These are phyloP conservation scores for Asterionellopsis glacialis DNA, from an alignment of 108 stramenopile genomes.

Conservation along the genomic window DNA sequence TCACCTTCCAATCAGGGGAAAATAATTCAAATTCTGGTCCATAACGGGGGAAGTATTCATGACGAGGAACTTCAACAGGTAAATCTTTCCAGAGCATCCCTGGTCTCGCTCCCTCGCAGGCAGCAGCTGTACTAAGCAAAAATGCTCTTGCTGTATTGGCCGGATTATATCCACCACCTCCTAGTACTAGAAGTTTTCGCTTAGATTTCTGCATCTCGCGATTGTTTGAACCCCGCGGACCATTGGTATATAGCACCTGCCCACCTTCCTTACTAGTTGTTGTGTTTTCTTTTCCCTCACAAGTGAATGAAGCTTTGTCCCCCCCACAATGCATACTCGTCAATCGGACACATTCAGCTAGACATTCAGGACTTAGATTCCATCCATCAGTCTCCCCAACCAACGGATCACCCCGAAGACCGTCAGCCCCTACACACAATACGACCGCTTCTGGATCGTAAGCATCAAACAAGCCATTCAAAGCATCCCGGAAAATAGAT, in stretches of 20 bases:
- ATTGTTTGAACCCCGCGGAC: not conserved
- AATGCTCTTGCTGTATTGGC: conserved; percentile 35
- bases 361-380: conserved; percentile 32
- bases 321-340: conserved; percentile 21
- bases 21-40: conserved; percentile 32
- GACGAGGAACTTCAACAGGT: conserved; percentile 33
- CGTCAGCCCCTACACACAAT: conserved; percentile 47
- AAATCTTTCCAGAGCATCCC: conserved; percentile 36
- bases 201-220: conserved; percentile 14
- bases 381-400: conserved; percentile 33
- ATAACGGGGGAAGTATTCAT: conserved; percentile 40
- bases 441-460: conserved; percentile 39
- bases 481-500: conserved; percentile 17
- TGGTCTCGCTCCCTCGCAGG: conserved; percentile 40
- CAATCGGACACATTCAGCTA: conserved; percentile 41
- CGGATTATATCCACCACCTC: conserved; percentile 48
- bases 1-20: not conserved
- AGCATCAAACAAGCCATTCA: conserved; percentile 18
- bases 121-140: conserved; percentile 45
- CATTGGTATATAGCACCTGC: no score
- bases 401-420: conserved; percentile 37
- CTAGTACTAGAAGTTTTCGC: conserved; percentile 39
- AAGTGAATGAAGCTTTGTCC: not conserved
- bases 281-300: conserved; percentile 3
- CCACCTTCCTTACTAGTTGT: not conserved